These are phyloP conservation scores for Hygrocybe punicea DNA, from an alignment of 768 basidiomycete species.

Conservation along the genomic window DNA sequence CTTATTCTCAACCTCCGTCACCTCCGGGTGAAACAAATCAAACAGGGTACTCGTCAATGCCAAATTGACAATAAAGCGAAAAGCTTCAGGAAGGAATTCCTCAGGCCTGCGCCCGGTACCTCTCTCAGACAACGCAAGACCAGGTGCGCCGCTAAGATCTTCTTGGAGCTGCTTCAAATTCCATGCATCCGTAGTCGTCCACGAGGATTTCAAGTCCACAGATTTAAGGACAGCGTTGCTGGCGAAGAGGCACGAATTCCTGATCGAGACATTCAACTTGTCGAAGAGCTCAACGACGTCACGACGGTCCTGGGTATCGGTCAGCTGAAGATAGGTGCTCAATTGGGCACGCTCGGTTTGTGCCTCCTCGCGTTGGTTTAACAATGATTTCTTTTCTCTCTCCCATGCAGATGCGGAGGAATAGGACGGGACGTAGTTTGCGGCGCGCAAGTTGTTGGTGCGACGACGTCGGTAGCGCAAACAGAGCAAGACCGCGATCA, in stretches of 20 bases:
- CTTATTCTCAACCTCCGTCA: not conserved
- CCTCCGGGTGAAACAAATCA: not conserved
- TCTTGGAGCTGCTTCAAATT: not conserved
- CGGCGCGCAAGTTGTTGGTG: not conserved
- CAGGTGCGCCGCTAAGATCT: not conserved
- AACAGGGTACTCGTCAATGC: not conserved
- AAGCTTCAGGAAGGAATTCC: slow-evolving; percentile 2
- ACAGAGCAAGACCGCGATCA: not conserved
- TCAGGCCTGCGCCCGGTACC: not conserved
- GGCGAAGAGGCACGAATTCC: not conserved
- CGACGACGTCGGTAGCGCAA: not conserved
- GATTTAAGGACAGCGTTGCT: not conserved
- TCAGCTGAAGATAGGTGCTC: not conserved
- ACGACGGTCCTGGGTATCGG: not conserved
- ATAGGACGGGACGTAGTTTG: not conserved
- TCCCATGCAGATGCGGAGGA: not conserved
- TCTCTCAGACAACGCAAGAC: not conserved
- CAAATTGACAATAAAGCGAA: slow-evolving; percentile 2
- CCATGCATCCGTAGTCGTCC: not conserved
- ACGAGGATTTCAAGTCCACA: not conserved
- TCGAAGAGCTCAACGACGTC: slow-evolving; percentile 2
- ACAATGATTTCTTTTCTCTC: not conserved
- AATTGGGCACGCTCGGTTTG: slow-evolving; percentile 2
- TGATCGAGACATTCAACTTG: not conserved
- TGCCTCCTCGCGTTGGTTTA: not conserved